These are phyloP conservation scores for Pichia sp. DNA, from an alignment of 1,139 yeast genomes.

Conservation along the genomic window DNA sequence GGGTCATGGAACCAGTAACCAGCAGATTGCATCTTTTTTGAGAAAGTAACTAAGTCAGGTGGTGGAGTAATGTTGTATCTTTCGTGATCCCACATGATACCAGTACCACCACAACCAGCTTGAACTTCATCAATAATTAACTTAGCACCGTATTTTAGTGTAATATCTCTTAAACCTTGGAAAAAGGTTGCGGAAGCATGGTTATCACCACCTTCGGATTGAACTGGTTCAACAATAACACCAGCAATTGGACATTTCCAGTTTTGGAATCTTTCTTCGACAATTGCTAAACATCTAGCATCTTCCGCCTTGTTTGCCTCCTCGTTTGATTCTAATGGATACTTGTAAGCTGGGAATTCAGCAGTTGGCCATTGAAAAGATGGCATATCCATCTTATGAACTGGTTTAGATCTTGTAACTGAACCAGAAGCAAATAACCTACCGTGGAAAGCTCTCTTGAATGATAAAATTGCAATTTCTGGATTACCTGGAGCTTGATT, in stretches of 20 bases:
- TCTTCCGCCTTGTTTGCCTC: constrained; percentile 59
- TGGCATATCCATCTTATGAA: constrained; percentile 79
- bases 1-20: constrained; percentile 75
- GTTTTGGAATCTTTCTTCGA: constrained; percentile 49
- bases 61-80: constrained; percentile 66
- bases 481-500: constrained; percentile 72
- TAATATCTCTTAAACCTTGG: constrained; percentile 70
- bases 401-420: constrained; percentile 73
- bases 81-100: constrained; percentile 82
- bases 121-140: constrained; percentile 80
- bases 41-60: constrained; percentile 77
- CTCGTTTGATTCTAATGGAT: constrained; percentile 56
- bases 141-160: constrained; percentile 59
- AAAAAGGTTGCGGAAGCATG: constrained; percentile 70
- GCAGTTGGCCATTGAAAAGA: constrained; percentile 87
- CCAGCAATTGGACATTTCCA: constrained; percentile 72
- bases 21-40: constrained; percentile 81
- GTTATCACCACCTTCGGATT: constrained; percentile 85
- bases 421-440: constrained; percentile 75
- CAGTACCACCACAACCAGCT: constrained; percentile 85
- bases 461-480: constrained; percentile 64
- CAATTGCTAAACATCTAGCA: constrained; percentile 52
- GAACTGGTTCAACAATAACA: constrained; percentile 71
- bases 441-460: constrained; percentile 75
- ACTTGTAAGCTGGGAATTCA: constrained; percentile 66